phyloP scores from a whole-genome alignment of 2,329 filamentous ascomycete genomes.

The Ophidiomyces ophidiicola region DNA sequence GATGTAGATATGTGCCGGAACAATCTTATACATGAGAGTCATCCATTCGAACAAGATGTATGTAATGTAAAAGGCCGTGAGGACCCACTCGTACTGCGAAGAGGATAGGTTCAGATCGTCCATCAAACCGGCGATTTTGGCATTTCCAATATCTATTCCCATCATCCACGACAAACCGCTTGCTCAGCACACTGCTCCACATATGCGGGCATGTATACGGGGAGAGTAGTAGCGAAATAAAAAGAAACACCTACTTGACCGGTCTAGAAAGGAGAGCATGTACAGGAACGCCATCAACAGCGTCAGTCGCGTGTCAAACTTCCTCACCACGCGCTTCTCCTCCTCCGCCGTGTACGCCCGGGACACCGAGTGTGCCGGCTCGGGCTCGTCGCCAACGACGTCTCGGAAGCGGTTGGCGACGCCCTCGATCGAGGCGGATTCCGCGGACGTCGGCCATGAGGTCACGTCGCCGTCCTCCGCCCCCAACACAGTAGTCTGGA shows the following conservation, averaged over 20 bases:
- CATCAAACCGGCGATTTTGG: constrained; percentile 47
- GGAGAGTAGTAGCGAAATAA: not conserved
- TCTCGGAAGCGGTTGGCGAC: constrained; percentile 7
- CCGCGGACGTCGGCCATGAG: not conserved
- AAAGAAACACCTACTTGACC: constrained; percentile 69
- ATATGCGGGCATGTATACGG: not conserved
- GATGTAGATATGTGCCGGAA: constrained; percentile 52
- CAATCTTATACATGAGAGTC: constrained; percentile 49
- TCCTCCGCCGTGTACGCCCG: constrained; percentile 48
- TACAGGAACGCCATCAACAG: constrained; percentile 72
- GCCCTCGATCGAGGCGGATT: not conserved
- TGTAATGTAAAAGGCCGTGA: constrained; percentile 52
- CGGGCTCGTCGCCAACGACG: constrained; percentile 9
- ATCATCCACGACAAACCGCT: not conserved
- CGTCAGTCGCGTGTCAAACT: constrained; percentile 66
- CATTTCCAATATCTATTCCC: constrained; percentile 46
- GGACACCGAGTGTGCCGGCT: constrained; percentile 8
- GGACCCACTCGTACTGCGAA: constrained; percentile 48
- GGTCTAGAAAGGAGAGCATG: constrained; percentile 72
- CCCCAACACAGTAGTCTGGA: constrained; percentile 27
- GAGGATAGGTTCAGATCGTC: constrained; percentile 44
- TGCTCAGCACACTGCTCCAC: not conserved
- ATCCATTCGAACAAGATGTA: constrained; percentile 57
- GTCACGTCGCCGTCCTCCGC: constrained; percentile 9
- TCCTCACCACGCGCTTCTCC: constrained; percentile 56